Evolutionary conservation across 1,139 yeast species (phyloP).

Genomic region (Trichomonascaceae sp.): DNA sequence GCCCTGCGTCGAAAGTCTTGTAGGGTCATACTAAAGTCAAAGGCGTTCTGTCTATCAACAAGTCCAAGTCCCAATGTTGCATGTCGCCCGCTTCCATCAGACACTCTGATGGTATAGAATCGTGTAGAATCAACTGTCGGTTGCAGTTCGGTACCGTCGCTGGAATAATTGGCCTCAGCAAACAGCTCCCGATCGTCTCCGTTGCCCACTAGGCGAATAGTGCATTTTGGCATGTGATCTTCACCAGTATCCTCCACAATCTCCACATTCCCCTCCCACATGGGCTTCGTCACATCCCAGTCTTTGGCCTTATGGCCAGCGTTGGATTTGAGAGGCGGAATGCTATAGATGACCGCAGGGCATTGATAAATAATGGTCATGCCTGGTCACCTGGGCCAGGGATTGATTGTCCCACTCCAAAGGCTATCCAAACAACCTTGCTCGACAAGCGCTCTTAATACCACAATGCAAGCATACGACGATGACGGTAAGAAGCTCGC

Average conservation of each 20-base stretch:
- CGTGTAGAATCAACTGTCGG: conserved; percentile 22
- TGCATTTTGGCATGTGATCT: background rate
- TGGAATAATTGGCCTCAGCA: conserved; percentile 23
- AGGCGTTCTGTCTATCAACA: conserved; percentile 24
- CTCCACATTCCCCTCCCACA: conserved; percentile 27
- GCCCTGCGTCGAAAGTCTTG: conserved; percentile 25
- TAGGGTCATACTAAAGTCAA: conserved; percentile 29
- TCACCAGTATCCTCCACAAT: conserved; percentile 16
- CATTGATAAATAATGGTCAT: conserved; percentile 12
- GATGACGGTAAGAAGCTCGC: no score
- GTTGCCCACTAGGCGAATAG: background rate
- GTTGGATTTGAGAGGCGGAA: conserved; percentile 24
- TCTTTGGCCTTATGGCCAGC: conserved; percentile 21
- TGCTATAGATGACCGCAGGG: conserved; percentile 17
- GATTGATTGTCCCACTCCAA: no score
- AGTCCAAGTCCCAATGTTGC: conserved; percentile 32
- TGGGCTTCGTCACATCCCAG: conserved; percentile 26
- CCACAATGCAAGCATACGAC: no score
- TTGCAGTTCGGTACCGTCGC: conserved; percentile 19
- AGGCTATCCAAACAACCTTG: no score
- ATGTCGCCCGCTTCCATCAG: conserved; percentile 20
- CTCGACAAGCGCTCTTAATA: no score
- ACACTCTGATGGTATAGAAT: conserved; percentile 23
- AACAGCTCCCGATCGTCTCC: conserved; percentile 15
- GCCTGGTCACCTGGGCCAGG: no score